A percentile compares a stretch with the other conserved stretches of the same genome.
Conservation (phyloP, 2,329 filamentous ascomycete species). For the Passalora sequoiae region DNA sequence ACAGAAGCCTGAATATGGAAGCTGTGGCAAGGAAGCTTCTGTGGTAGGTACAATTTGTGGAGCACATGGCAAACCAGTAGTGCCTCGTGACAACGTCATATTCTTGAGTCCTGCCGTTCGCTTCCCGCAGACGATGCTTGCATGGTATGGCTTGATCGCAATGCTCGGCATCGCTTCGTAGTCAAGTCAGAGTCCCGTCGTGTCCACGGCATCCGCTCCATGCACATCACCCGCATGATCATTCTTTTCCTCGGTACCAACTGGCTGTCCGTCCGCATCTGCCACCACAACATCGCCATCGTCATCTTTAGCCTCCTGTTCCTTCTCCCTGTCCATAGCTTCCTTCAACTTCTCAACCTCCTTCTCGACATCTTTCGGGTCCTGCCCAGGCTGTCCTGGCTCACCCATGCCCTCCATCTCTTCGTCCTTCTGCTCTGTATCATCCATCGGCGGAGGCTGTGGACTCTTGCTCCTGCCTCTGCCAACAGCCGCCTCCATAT, state of each 20-base stretch:
- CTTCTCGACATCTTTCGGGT: conserved; percentile 19
- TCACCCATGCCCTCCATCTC: conserved; percentile 16
- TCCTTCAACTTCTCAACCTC: conserved; percentile 18
- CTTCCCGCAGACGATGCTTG: too few relatives aligned
- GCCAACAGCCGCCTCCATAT: conserved; percentile 41
- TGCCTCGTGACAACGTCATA: too few relatives aligned
- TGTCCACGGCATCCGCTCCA: conserved; percentile 8
- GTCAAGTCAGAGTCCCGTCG: too few relatives aligned
- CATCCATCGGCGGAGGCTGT: conserved; percentile 11
- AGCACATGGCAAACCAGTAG: too few relatives aligned
- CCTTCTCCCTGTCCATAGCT: conserved; percentile 15
- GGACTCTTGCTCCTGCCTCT: conserved; percentile 27
- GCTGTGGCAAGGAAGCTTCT: too few relatives aligned
- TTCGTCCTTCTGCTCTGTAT: conserved; percentile 2
- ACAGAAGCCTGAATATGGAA: too few relatives aligned
- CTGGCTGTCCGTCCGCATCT: conserved; percentile 26
- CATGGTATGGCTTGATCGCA: too few relatives aligned
- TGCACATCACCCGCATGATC: conserved; percentile 1
- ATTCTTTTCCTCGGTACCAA: conserved; percentile 12
- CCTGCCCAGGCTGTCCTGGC: conserved; percentile 17
- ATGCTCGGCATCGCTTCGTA: too few relatives aligned
- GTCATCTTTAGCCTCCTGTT: conserved; percentile 24
- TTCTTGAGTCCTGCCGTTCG: too few relatives aligned
- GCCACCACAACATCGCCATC: conserved; percentile 31
- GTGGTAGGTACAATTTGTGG: too few relatives aligned